Conservation (phyloP, 768 basidiomycete species). For the Tephrocybe rancida region DNA sequence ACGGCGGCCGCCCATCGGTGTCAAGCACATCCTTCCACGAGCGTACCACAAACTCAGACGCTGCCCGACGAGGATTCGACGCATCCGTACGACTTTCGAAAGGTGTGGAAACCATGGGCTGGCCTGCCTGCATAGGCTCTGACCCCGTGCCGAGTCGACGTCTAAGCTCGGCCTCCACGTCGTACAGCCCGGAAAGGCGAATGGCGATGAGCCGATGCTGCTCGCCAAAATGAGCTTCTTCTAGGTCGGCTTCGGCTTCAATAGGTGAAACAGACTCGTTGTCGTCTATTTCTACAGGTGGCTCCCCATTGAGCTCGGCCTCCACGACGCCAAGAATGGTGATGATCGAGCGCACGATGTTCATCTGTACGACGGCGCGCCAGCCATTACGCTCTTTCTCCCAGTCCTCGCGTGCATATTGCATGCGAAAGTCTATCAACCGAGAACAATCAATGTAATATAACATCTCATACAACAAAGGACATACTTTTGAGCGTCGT, state of each 20-base stretch:
- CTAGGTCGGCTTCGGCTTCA: conserved; percentile 11
- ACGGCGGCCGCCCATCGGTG: conserved; percentile 17
- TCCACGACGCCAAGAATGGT: conserved; percentile 64
- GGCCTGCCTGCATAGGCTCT: conserved; percentile 35
- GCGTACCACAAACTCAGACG: conserved; percentile 53
- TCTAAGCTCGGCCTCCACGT: conserved; percentile 66
- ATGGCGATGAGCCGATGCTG: conserved; percentile 55
- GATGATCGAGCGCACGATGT: conserved; percentile 73
- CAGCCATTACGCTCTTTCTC: conserved; percentile 69
- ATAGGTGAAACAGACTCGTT: conserved; percentile 22
- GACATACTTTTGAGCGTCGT: conserved; percentile 65
- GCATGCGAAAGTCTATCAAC: conserved; percentile 68
- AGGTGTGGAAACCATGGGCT: conserved; percentile 48
- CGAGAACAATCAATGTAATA: background rate
- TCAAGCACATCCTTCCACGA: conserved; percentile 52
- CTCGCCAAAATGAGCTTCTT: conserved; percentile 46
- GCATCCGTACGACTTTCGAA: conserved; percentile 37
- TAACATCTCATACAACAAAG: background rate
- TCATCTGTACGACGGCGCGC: conserved; percentile 79
- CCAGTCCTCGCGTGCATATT: conserved; percentile 65
- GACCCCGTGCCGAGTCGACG: conserved; percentile 54
- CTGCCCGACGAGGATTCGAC: conserved; percentile 25
- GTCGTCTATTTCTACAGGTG: conserved; percentile 34
- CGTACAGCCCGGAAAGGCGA: conserved; percentile 62
- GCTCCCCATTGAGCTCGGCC: conserved; percentile 49